phyloP scores from a whole-genome alignment of 176 grass and related monocot genomes.

The Raddia guianensis region DNA sequence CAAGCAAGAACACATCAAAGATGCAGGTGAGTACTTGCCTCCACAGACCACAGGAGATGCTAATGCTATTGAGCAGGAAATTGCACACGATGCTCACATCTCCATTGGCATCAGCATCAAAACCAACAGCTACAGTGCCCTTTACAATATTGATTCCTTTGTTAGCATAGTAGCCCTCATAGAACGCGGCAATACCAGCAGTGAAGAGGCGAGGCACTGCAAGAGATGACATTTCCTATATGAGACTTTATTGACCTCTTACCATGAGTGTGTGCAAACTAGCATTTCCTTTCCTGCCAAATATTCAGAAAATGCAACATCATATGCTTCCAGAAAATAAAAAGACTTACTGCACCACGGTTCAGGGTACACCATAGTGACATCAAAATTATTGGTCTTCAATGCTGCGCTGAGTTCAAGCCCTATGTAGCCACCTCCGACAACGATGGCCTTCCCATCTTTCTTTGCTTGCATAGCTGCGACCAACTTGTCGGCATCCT shows the following conservation, averaged over 20 bases:
- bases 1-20: conserved; percentile 32
- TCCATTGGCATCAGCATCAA: conserved; percentile 76
- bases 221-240: conserved; percentile 32
- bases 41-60: background rate
- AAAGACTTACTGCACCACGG: conserved; percentile 96
- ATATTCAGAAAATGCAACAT: background rate
- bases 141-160: conserved; percentile 89
- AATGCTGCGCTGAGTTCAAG: conserved; percentile 89
- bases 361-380: conserved; percentile 96
- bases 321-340: background rate
- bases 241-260: background rate
- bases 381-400: conserved; percentile 88
- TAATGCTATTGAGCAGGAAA: background rate
- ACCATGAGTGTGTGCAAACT: background rate
- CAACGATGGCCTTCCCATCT: conserved; percentile 81
- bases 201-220: conserved; percentile 95
- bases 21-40: conserved; percentile 14
- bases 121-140: conserved; percentile 76
- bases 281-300: background rate
- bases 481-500: conserved; percentile 81
- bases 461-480: conserved; percentile 89
- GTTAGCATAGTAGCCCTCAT: conserved; percentile 82
- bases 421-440: conserved; percentile 94
- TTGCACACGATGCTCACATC: conserved; percentile 58
- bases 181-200: conserved; percentile 85